Conservation (phyloP, 2,329 filamentous ascomycete genomes). For the Arthroderma sp. region DNA sequence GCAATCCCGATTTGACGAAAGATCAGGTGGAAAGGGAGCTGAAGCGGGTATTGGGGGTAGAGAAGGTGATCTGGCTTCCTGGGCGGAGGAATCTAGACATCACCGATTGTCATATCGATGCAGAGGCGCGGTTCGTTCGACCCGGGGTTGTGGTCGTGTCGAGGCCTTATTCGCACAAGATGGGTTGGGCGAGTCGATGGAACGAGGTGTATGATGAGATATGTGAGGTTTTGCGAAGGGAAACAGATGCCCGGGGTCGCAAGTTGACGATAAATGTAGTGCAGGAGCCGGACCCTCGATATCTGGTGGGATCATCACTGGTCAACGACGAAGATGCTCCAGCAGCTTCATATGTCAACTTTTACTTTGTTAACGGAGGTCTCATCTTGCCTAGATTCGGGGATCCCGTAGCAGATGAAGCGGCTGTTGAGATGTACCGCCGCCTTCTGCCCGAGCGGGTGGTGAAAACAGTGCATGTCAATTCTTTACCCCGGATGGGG, state of each 20-base stretch:
- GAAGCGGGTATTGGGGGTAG: conserved; percentile 16
- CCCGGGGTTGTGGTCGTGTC: conserved; percentile 12
- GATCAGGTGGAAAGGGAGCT: conserved; percentile 17
- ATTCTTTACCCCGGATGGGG: too few species aligned
- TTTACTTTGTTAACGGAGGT: conserved; percentile 20
- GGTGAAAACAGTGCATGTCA: too few species aligned
- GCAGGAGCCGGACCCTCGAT: conserved; percentile 16
- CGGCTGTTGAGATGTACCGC: too few species aligned
- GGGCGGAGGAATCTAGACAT: conserved; percentile 13
- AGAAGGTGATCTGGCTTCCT: conserved; percentile 21
- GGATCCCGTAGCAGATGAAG: neutral
- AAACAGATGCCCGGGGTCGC: conserved; percentile 16
- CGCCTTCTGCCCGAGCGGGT: too few species aligned
- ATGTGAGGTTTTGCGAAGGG: conserved; percentile 11
- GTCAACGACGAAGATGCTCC: conserved; percentile 12
- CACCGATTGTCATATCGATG: conserved; percentile 23
- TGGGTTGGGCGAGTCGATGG: conserved; percentile 7
- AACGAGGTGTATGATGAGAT: conserved; percentile 18
- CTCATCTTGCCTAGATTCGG: conserved; percentile 19
- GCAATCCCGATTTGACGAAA: conserved; percentile 17
- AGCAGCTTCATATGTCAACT: conserved; percentile 20
- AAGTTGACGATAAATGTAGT: conserved; percentile 10
- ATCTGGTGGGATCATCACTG: conserved; percentile 8
- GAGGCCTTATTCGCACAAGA: too few species aligned
- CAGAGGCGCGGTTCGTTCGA: conserved; percentile 15